phyloP scores from a whole-genome alignment of 2,329 filamentous ascomycete species.

The Ceratocystis ficicola region DNA sequence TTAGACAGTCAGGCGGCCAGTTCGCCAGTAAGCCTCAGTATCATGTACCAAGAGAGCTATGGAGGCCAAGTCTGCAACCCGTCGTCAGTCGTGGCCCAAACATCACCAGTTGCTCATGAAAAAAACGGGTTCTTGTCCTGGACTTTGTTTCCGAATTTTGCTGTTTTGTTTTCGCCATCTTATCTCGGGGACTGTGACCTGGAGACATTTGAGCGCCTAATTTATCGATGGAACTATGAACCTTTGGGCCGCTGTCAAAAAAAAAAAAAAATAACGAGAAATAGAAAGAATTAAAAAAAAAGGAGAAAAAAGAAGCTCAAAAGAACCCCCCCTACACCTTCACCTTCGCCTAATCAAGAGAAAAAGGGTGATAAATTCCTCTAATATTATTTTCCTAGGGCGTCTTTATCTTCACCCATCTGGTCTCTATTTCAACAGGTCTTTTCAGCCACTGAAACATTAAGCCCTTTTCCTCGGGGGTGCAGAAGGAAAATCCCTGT shows the following conservation, averaged over 20 bases:
- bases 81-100: neutral
- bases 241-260: neutral
- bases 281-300: neutral
- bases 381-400: neutral
- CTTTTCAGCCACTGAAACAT: no score
- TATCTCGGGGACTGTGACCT: neutral
- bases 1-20: no score
- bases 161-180: neutral
- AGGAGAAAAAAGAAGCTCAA: neutral
- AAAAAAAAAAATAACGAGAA: neutral
- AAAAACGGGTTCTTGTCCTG: neutral
- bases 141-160: neutral
- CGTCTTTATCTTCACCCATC: no score
- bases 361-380: neutral
- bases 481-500: no score
- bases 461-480: no score
- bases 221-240: neutral
- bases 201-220: neutral
- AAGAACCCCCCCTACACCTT: no score
- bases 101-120: no score
- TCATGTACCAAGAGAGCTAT: no score
- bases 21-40: no score
- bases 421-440: no score
- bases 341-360: neutral
- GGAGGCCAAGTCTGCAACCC: no score